These are phyloP conservation scores for Sporothrix variecibatus DNA, from an alignment of 2,329 filamentous ascomycete species.

Conservation along the genomic window DNA sequence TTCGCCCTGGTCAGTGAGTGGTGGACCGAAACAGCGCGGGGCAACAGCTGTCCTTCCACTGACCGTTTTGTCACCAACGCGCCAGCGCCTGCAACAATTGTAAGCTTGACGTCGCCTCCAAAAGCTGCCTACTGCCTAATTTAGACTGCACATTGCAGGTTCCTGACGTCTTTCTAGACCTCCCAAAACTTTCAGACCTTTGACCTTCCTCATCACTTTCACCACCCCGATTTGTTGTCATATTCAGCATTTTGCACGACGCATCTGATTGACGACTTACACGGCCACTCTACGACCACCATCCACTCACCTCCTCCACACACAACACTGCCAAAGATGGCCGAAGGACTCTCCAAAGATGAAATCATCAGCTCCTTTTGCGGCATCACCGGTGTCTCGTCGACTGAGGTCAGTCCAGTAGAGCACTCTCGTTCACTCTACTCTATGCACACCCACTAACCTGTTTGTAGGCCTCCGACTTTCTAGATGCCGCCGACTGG, in stretches of 20 bases:
- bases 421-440: too few species aligned
- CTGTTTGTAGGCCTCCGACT: constrained; percentile 55
- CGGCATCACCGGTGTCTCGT: constrained; percentile 28
- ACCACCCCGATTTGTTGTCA: background rate
- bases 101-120: constrained; percentile 28
- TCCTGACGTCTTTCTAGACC: background rate
- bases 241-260: background rate
- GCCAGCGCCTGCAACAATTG: background rate
- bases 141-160: background rate
- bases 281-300: background rate
- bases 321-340: constrained; percentile 20
- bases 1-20: background rate
- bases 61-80: background rate
- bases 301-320: too few species aligned
- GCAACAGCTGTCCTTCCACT: background rate
- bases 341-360: constrained; percentile 26
- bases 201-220: background rate
- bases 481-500: constrained; percentile 67
- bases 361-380: constrained; percentile 30
- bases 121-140: constrained; percentile 27
- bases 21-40: background rate
- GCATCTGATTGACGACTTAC: background rate
- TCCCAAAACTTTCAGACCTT: background rate
- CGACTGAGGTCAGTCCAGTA: constrained; percentile 9
- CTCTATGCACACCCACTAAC: too few species aligned